Evolutionary conservation across 1,139 yeast species (phyloP), one percentile per base, ranked within the genome.

Genomic region (Geotrichum restrictum): DNA sequence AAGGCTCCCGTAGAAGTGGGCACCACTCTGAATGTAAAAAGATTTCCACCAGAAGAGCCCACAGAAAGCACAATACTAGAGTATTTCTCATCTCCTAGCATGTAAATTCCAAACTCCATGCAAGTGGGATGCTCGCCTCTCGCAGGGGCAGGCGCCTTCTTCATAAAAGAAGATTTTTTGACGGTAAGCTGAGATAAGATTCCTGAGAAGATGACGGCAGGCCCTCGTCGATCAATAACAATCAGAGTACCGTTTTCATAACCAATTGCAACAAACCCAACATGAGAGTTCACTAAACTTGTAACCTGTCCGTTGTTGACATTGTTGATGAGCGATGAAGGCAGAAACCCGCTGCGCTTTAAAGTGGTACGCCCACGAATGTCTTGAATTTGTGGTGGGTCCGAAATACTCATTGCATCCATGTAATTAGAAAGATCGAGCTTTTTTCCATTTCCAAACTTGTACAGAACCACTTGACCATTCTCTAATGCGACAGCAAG

Each of bases 181-280:
- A 40, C 42, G 0, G 54, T 33, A 2, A 59, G 56, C 14, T 66
- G 62, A 14, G 82, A 64, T 0, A 58, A 36, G 3, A 71, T 69
- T n/a, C 75, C 82, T 58, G 81, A 77, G 61, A 75, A 79, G 31
- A 91, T 85, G 1, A 88, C 74, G 0, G 89, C 88, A 1, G 96
- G 96, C 0, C 95, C 95, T 56, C 97, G 76, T 54, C 88, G 76
- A 69, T 93, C 98, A 57, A 94, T 72, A 0, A 93, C 83, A 2
- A 85, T 70, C 32, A 93, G 61, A 41, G 82, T 76, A 22, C 98
- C 98, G 13, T 84, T 79, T 47, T 78, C 78, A 66, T 87, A 89
- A 0, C 87, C 96, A 48, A 88, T 73, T 0, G 89, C 95, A 3
- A 86, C 88, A 71, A 93, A 89, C 0, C 97, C 97, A 48, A 88